Evolutionary conservation across 805 yeast genomes (phyloP), one percentile per base, ranked within the genome.

Genomic region (Metschnikowia aberdeeniae): DNA sequence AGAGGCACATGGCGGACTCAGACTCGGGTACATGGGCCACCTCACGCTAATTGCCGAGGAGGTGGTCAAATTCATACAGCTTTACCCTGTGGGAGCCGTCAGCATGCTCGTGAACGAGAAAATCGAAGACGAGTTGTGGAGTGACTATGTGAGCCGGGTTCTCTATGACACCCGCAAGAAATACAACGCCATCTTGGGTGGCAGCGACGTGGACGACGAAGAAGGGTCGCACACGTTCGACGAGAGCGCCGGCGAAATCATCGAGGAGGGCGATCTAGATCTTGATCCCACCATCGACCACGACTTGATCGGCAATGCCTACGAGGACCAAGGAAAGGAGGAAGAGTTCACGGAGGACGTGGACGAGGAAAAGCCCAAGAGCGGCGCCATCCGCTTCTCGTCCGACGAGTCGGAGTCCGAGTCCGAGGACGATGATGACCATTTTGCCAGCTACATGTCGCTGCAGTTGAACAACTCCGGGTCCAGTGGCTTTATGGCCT

Each of bases 181-280:
- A 67, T 93, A 93, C 66, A 93, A 92, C 64, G 89, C 96, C 9
- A 85, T 92, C 28, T 73, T 93, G 35, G 99, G 99, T 17, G 95
- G 92, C n/a, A 51, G 57, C 24, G 57, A 53, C 26, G 78, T 72
- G 19, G 80, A 72, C 24, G 75, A 72, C n/a, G 58, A 55, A 9
- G 58, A 55, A 17, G 57, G 50, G 2, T 53, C 57, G n/a, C 46
- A 53, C 41, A 51, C 55, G 4, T 53, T 55, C 22, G 58, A 54
- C 30, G 73, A 69, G 51, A 69, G 70, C 11, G 47, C 61, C 13
- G 72, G 68, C 2, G 73, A 69, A 42, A 58, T 67, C 14, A 66
- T 66, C 27, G 74, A 67, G 40, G 70, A 67, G 37, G 62, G 41
- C 43, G 60, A 54, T 14, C 48, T 61, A 42, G 64, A 64, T 39